phyloP scores from a whole-genome alignment of 1,284 basidiomycete species.

The Trichosporon asahii region DNA sequence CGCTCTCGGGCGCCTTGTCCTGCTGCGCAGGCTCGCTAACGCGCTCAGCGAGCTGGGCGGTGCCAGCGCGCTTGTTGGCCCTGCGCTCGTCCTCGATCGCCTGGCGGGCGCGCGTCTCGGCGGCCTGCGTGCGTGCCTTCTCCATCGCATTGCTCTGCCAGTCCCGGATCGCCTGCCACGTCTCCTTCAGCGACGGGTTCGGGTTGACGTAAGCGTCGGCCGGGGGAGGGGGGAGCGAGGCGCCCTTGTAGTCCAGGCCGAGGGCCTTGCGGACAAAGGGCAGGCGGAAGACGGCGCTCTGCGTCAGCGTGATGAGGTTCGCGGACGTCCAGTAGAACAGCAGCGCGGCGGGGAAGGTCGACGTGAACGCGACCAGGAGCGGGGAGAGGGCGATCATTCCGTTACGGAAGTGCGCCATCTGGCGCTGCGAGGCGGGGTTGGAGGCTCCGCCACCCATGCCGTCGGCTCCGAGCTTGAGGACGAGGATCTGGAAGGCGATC shows the following conservation, averaged over 20 bases:
- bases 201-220: constrained; percentile 20
- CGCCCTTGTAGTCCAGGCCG: constrained; percentile 44
- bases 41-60: constrained; percentile 14
- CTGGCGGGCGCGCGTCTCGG: not conserved
- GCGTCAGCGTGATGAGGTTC: constrained; percentile 56
- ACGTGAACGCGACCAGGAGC: constrained; percentile 62
- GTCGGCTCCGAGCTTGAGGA: constrained; percentile 62
- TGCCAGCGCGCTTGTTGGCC: constrained; percentile 9
- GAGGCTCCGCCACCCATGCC: constrained; percentile 52
- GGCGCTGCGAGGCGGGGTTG: constrained; percentile 22
- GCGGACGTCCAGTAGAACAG: constrained; percentile 59
- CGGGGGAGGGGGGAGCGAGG: constrained; percentile 30
- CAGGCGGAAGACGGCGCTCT: constrained; percentile 52
- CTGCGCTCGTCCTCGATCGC: not conserved
- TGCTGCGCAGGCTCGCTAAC: constrained; percentile 11
- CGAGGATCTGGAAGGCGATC: constrained; percentile 65
- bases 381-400: constrained; percentile 64
- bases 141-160: not conserved
- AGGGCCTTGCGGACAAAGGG: constrained; percentile 41
- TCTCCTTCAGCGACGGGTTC: constrained; percentile 22
- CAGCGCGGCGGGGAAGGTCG: constrained; percentile 56
- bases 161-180: constrained; percentile 10
- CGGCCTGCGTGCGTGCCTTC: constrained; percentile 2
- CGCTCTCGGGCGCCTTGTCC: too few species aligned
- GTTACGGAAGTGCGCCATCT: constrained; percentile 70